A percentile compares a stretch with the other conserved stretches of the same genome.
Evolutionary conservation across 2,329 filamentous ascomycete species (phyloP).

Genomic region (Monosporascus sp.): DNA sequence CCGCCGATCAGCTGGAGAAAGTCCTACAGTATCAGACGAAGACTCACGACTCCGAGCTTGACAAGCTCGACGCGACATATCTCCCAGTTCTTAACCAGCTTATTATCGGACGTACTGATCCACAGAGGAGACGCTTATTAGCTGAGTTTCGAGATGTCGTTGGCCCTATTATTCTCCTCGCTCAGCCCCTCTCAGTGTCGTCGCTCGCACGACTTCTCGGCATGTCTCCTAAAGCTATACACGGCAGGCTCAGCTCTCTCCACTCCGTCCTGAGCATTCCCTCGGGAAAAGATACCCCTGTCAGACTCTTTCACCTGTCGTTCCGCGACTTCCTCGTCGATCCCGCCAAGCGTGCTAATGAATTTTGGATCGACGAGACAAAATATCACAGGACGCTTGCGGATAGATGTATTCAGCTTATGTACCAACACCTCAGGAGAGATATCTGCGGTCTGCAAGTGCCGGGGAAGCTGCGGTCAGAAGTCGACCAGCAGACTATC

Average conservation of each 20-base stretch:
- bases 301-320: constrained; percentile 29
- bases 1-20: constrained; percentile 1
- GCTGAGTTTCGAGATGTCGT: constrained; percentile 27
- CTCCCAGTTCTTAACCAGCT: constrained; percentile 10
- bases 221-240: constrained; percentile 10
- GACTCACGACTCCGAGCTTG: not conserved
- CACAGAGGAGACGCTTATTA: too few species aligned
- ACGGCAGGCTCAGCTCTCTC: constrained; percentile 9
- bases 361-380: constrained; percentile 32
- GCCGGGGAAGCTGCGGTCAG: too few species aligned
- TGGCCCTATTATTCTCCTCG: constrained; percentile 25
- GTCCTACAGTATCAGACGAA: not conserved
- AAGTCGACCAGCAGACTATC: not conserved
- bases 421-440: constrained; percentile 12
- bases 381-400: constrained; percentile 26
- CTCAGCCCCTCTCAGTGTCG: constrained; percentile 2
- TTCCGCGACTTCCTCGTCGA: constrained; percentile 35
- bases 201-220: not conserved
- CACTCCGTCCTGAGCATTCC: constrained; percentile 31
- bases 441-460: constrained; percentile 26
- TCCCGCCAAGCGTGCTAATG: constrained; percentile 12
- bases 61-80: too few species aligned
- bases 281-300: constrained; percentile 6
- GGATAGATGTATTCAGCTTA: constrained; percentile 22
- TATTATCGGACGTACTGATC: constrained; percentile 12